A percentile compares a stretch with the other conserved stretches of the same genome.
Conservation (phyloP, 225 moss, liverwort and hornwort genomes). For the Rhytidiadelphus loreus region DNA sequence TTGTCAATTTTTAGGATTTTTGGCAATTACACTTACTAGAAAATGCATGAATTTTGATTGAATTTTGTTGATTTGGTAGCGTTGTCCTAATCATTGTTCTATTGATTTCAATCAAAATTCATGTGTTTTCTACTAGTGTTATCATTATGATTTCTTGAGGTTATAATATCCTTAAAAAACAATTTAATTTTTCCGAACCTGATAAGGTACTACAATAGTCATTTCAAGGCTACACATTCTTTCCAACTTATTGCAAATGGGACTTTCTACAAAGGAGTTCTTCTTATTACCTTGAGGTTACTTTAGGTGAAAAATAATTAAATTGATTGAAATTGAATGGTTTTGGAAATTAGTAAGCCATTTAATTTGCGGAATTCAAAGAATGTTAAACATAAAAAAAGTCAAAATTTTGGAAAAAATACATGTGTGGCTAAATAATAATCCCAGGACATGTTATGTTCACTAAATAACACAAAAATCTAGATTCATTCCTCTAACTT, state of each 20-base stretch:
- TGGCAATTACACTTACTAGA: no score
- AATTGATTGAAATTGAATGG: neutral
- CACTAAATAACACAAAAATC: neutral
- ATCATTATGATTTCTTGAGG: no score
- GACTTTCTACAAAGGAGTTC: neutral
- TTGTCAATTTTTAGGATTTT: no score
- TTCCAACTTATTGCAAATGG: fast-evolving
- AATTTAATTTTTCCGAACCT: no score
- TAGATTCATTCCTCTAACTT: fast-evolving
- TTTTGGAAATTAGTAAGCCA: neutral
- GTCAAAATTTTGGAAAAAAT: neutral
- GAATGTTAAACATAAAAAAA: neutral
- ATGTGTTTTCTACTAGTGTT: no score
- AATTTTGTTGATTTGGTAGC: no score
- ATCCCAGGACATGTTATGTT: neutral
- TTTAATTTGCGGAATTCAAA: fast-evolving
- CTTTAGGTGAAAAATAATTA: fast-evolving
- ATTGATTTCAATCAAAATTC: no score
- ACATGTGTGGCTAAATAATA: fast-evolving
- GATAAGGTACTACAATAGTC: no score
- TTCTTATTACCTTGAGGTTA: fast-evolving
- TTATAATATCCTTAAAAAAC: no score
- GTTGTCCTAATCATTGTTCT: no score
- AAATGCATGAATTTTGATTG: no score
- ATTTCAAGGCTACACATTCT: neutral